Base-by-base conservation (phyloP, 768 basidiomycete species). In the Hygrocybe punicea region DNA sequence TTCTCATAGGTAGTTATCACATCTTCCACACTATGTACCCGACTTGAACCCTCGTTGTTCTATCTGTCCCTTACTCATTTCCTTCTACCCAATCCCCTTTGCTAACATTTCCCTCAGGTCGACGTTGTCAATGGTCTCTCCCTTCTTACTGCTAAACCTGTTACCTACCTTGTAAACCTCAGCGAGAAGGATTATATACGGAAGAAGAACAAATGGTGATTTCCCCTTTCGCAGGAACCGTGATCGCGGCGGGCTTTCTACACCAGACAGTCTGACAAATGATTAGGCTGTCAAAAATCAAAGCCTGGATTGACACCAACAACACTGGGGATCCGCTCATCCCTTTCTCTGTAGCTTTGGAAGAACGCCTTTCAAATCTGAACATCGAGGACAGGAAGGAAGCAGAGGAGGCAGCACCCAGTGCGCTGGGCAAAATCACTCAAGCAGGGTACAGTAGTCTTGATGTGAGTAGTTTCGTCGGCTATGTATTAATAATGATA, bases 171-270 rank as follows among this genome's bases (percentile, higher is more conserved):
- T 50, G 94, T 98, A 76, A 99, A 99, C 75, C 77, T 99, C 47
- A 93, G 90, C 58, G 95, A 98, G 73, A 83, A 84, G 62, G 97
- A 99, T 70, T 99, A 91, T 66, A 75, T 91, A 58, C 87, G 97
- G 61, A 98, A 98, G 76, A 98, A 98, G 85, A 98, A 98, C 79
- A 98, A 98, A 80, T 98, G 97, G 95, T 89, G 57, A 40, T 68
- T 62, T 36, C 17, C 19, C 39, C 19, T 21, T n/a, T 90, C 11
- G 45, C 11, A 19, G 14, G 9, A 9, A 37, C 36, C 36, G n/a
- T n/a, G 36, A 37, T 37, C n/a, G 36, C n/a, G 36, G 9, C n/a
- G 36, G 36, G 10, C n/a, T 9, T 9, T 9, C 36, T n/a, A 39
- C 9, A 39, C 11, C 6, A n/a, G 23, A 47, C 6, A 19, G 7